Evolutionary conservation across 148 eudicot genomes (phyloP).

Genomic region (Silene uniflora): DNA sequence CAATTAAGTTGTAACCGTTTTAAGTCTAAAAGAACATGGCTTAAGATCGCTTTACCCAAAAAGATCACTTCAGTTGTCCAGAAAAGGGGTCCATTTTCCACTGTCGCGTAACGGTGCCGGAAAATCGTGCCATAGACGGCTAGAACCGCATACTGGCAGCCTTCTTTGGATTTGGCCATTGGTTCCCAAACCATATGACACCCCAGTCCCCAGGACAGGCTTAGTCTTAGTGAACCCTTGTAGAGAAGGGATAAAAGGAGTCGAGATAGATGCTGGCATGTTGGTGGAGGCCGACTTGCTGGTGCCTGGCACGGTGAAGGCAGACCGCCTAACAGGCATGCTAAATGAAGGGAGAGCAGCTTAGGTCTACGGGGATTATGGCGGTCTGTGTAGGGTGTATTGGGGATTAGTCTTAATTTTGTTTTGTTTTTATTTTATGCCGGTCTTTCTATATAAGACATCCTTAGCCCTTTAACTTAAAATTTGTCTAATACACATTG

Average conservation of each 20-base stretch:
- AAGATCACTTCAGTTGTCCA: too few species aligned
- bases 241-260: too few species aligned
- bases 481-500: slow-evolving; percentile 1
- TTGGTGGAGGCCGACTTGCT: not conserved
- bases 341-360: not conserved
- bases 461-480: not conserved
- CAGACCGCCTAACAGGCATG: not conserved
- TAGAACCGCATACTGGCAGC: not conserved
- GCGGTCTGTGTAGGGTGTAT: not conserved
- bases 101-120: not conserved
- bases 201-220: not conserved
- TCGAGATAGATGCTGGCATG: too few species aligned
- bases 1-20: not conserved
- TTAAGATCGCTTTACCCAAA: too few species aligned
- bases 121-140: too few species aligned
- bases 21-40: not conserved
- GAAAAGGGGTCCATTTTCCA: not conserved
- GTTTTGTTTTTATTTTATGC: not conserved
- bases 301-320: not conserved
- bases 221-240: not conserved
- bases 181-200: not conserved
- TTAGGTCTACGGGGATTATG: not conserved
- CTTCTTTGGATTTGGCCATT: not conserved
- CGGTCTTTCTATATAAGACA: not conserved
- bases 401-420: not conserved